Evolutionary conservation across 2,329 filamentous ascomycete species (phyloP).

Genomic region (Coniosporium tulheliwenetii): DNA sequence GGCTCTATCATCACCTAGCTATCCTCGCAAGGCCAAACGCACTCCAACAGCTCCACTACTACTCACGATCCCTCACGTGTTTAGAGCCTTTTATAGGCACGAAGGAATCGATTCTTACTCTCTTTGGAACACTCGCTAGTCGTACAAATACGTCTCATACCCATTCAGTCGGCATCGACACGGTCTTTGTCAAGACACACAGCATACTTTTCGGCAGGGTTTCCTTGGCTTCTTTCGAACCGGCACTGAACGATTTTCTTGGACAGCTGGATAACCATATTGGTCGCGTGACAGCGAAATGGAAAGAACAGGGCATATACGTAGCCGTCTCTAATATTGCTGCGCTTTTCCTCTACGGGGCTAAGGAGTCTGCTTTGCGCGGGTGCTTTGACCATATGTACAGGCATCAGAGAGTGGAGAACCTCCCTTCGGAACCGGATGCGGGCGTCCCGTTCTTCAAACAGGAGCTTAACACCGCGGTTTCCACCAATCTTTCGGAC

Average conservation of each 20-base stretch:
- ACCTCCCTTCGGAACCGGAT: constrained; percentile 1
- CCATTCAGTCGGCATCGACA: constrained; percentile 33
- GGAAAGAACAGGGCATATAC: constrained; percentile 41
- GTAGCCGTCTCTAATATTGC: constrained; percentile 42
- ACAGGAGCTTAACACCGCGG: too few relatives aligned
- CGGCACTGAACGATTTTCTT: constrained; percentile 34
- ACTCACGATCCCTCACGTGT: constrained; percentile 55
- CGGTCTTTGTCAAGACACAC: constrained; percentile 47
- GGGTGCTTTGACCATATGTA: constrained; percentile 8
- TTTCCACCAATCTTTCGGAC: too few relatives aligned
- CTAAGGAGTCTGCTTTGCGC: constrained; percentile 31
- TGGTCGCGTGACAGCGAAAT: constrained; percentile 30
- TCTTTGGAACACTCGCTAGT: constrained; percentile 41
- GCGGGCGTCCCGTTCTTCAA: too few relatives aligned
- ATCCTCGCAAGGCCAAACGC: constrained; percentile 57
- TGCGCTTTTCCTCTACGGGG: constrained; percentile 37
- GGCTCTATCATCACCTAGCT: constrained; percentile 78
- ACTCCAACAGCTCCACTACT: constrained; percentile 57
- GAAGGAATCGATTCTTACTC: constrained; percentile 51
- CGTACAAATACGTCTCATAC: constrained; percentile 16
- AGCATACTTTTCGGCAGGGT: constrained; percentile 46
- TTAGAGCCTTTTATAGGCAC: constrained; percentile 51
- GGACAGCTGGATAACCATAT: constrained; percentile 42
- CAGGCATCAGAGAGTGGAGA: constrained; percentile 3
- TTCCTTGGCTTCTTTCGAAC: constrained; percentile 29